Conservation (phyloP, 257 asterid species). For the Nicotiana otophora region DNA sequence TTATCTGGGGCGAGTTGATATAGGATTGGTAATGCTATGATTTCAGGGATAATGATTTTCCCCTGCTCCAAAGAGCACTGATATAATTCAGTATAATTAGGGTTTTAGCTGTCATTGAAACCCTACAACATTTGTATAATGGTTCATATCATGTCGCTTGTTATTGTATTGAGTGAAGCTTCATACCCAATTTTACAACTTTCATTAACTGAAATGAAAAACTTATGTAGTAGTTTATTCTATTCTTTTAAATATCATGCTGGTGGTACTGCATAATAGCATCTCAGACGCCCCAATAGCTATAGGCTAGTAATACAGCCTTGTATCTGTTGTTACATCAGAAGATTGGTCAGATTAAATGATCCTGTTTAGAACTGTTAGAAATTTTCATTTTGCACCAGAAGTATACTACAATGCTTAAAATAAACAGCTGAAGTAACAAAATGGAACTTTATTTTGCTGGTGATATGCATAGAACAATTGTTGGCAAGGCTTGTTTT, state of each 20-base stretch:
- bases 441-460: background rate
- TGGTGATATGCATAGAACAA: background rate
- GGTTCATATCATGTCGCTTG: background rate
- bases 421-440: background rate
- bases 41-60: constrained; percentile 8
- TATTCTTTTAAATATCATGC: background rate
- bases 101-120: background rate
- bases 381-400: background rate
- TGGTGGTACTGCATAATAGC: constrained; percentile 1
- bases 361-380: background rate
- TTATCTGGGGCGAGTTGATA: background rate
- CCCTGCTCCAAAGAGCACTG: background rate
- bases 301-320: background rate
- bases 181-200: background rate
- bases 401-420: background rate
- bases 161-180: background rate
- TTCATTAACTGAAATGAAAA: background rate
- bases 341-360: background rate
- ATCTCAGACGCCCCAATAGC: background rate
- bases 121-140: background rate
- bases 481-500: background rate
- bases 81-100: background rate
- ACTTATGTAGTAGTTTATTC: background rate
- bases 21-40: background rate
- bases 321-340: background rate